Evolutionary conservation across 2,329 filamentous ascomycete species (phyloP).

Genomic region (Pestalotiopsis sp.): DNA sequence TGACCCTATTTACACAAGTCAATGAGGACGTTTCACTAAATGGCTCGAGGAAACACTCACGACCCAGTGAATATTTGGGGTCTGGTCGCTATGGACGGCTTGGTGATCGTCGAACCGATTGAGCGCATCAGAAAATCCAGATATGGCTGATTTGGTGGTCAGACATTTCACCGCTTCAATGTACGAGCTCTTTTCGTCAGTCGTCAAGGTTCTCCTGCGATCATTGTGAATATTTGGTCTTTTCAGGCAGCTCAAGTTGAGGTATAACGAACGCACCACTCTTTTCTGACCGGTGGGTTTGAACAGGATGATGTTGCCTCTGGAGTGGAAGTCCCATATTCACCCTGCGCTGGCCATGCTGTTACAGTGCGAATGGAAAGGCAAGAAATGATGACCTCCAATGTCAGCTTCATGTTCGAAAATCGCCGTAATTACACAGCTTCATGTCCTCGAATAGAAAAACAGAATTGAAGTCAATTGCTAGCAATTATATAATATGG

Average conservation of each 20-base stretch:
- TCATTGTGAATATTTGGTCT: neutral
- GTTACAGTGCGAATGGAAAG: neutral
- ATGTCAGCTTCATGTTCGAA: too few species aligned
- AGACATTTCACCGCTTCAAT: conserved; percentile 8
- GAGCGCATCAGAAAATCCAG: conserved; percentile 3
- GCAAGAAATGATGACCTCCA: neutral
- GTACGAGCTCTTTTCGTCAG: conserved; percentile 2
- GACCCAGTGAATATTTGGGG: conserved; percentile 12
- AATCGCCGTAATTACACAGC: too few species aligned
- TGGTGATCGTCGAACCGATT: conserved; percentile 15
- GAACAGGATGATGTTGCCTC: neutral
- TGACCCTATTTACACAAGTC: neutral
- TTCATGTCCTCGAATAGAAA: too few species aligned
- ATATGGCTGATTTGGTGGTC: neutral
- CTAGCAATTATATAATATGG: neutral
- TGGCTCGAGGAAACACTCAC: neutral
- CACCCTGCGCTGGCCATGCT: neutral
- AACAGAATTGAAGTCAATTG: neutral
- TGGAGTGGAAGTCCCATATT: neutral
- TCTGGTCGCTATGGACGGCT: conserved; percentile 10
- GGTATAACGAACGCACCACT: neutral
- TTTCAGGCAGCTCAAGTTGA: neutral
- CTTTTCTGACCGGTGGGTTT: neutral
- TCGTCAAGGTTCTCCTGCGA: neutral
- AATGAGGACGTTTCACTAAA: neutral